These are phyloP conservation scores for Candida anutae DNA, from an alignment of 1,139 yeast species.

Conservation along the genomic window DNA sequence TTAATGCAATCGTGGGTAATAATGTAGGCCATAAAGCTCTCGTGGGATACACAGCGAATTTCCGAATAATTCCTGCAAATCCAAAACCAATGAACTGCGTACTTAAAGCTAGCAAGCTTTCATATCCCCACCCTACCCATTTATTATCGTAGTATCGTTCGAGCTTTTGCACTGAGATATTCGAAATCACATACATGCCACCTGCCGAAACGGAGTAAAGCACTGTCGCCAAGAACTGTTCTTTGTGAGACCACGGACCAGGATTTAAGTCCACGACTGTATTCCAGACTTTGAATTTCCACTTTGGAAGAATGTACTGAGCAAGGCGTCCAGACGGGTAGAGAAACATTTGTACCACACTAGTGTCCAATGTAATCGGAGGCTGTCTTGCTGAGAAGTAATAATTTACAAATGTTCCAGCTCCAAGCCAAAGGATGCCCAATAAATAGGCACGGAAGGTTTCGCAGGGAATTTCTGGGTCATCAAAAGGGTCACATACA, in stretches of 20 bases:
- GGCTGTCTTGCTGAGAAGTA: constrained; percentile 25
- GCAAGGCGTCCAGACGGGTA: constrained; percentile 45
- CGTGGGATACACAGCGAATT: constrained; percentile 11
- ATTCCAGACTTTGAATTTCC: constrained; percentile 10
- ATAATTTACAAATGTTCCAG: constrained; percentile 36
- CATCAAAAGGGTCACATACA: constrained; percentile 49
- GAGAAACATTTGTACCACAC: constrained; percentile 51
- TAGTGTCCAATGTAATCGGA: constrained; percentile 34
- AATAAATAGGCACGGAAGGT: constrained; percentile 49
- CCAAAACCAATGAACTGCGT: constrained; percentile 17
- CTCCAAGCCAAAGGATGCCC: constrained; percentile 43
- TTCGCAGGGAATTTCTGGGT: constrained; percentile 41
- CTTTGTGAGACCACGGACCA: constrained; percentile 17
- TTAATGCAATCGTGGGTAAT: constrained; percentile 12
- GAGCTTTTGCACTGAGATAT: constrained; percentile 13
- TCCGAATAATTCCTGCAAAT: constrained; percentile 14
- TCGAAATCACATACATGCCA: constrained; percentile 8
- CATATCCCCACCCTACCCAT: constrained; percentile 13
- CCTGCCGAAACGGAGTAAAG: constrained; percentile 12
- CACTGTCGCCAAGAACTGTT: constrained; percentile 15
- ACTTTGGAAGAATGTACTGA: constrained; percentile 14
- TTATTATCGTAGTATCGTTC: constrained; percentile 7
- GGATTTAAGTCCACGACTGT: constrained; percentile 14
- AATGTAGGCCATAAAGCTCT: constrained; percentile 13
- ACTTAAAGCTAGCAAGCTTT: constrained; percentile 8